Conservation (phyloP, 2,329 filamentous ascomycete genomes). For the Metarhizium robertsii region DNA sequence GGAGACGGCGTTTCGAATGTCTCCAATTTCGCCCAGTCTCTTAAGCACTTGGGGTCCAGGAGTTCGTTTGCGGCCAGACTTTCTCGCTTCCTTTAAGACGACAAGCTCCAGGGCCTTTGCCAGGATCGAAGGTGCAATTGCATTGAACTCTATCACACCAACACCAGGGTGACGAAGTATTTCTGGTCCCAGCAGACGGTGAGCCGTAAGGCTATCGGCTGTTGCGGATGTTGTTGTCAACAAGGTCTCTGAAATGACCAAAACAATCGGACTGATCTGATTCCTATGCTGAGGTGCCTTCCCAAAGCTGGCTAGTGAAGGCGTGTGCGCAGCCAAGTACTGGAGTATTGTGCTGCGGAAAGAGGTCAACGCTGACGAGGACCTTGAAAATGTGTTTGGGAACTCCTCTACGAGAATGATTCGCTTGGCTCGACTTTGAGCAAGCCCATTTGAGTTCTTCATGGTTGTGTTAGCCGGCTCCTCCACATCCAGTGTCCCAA, state of each 20-base stretch:
- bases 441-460: constrained; percentile 10
- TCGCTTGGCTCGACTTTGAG: constrained; percentile 25
- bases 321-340: constrained; percentile 61
- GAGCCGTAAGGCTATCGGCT: constrained; percentile 85
- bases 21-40: constrained; percentile 74
- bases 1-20: constrained; percentile 86
- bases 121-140: constrained; percentile 78
- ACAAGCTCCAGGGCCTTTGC: constrained; percentile 75
- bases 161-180: constrained; percentile 74
- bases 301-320: constrained; percentile 40
- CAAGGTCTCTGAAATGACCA: constrained; percentile 87
- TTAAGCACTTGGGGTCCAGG: constrained; percentile 74
- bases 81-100: constrained; percentile 74
- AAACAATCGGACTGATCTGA: constrained; percentile 62
- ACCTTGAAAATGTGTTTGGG: constrained; percentile 62
- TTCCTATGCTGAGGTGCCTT: constrained; percentile 29
- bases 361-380: constrained; percentile 53
- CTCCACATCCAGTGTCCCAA: constrained; percentile 56
- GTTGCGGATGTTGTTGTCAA: constrained; percentile 76
- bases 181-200: constrained; percentile 79
- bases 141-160: constrained; percentile 82
- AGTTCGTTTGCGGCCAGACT: constrained; percentile 64
- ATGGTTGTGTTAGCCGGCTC: constrained; percentile 18
- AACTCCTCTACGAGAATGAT: constrained; percentile 76
- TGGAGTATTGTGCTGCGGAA: constrained; percentile 69